Percentiles rank a stretch among this genome's conserved stretches.
phyloP scores from a whole-genome alignment of 371 early-diverging fungal species.

The Mortierella sp. region DNA sequence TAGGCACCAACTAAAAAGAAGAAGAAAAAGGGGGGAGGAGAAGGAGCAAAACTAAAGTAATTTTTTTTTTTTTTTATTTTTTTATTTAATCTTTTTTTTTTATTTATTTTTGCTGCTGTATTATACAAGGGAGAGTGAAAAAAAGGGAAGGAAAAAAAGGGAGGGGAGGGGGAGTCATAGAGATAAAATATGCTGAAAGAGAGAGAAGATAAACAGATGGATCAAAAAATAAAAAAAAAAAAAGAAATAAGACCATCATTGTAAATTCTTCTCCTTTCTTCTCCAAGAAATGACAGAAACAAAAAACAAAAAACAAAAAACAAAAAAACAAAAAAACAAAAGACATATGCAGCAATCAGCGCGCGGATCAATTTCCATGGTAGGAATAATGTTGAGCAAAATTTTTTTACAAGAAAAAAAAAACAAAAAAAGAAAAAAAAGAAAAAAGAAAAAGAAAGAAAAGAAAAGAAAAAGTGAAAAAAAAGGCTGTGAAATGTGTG shows the following conservation, averaged over 20 bases:
- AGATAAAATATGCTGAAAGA: conserved; percentile 4
- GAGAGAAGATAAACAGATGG: no score
- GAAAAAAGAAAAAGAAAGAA: conserved; percentile 4
- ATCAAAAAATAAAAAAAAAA: not conserved
- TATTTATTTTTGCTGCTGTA: not conserved
- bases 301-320: not conserved
- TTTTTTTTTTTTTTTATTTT: not conserved
- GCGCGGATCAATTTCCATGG: conserved; percentile 46
- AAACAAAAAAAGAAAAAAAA: conserved; percentile 4
- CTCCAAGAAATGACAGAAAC: not conserved
- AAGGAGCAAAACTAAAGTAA: not conserved
- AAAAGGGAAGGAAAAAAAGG: conserved; percentile 15
- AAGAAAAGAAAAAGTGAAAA: not conserved
- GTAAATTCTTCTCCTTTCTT: not conserved
- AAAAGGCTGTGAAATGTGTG: not conserved
- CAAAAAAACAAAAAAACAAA: not conserved
- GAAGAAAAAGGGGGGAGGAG: no score
- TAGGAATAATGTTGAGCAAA: no score
- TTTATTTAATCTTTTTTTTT: not conserved
- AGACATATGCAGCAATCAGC: not conserved
- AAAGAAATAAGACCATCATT: not conserved
- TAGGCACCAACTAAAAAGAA: conserved; percentile 12
- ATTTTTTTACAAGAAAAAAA: conserved; percentile 12
- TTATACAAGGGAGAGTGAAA: not conserved
- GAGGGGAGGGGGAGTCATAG: not conserved